Evolutionary conservation across 345 rosid species (phyloP).

Genomic region (Camelina sativa): DNA sequence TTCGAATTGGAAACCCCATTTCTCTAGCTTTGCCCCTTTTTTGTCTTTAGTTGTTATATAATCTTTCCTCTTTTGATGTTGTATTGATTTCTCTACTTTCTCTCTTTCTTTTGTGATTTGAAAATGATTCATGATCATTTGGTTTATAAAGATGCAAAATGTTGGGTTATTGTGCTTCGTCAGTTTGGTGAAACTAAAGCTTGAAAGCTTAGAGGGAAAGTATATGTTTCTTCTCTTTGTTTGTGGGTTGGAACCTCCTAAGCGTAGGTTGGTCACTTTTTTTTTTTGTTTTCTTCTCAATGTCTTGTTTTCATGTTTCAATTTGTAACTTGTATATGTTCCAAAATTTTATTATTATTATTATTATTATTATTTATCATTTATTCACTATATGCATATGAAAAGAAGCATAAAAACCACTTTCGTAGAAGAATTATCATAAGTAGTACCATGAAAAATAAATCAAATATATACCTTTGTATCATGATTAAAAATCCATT

Average conservation of each 20-base stretch:
- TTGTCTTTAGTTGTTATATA: neutral
- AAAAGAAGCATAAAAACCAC: neutral
- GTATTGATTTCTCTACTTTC: slow-evolving; percentile 18
- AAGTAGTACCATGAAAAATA: neutral
- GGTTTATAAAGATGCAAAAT: slow-evolving; percentile 42
- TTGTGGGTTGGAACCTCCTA: slow-evolving; percentile 37
- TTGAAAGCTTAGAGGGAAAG: slow-evolving; percentile 44
- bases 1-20: slow-evolving; percentile 31
- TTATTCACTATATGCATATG: neutral
- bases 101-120: slow-evolving; percentile 32
- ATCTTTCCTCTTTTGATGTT: slow-evolving; percentile 16
- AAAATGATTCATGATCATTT: slow-evolving; percentile 41
- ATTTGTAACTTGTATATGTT: neutral
- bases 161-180: slow-evolving; percentile 42
- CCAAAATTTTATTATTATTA: no score
- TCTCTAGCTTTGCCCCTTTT: neutral
- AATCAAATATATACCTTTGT: no score
- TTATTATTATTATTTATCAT: no score
- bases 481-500: neutral
- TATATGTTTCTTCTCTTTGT: slow-evolving; percentile 29
- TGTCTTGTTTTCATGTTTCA: neutral
- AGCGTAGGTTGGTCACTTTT: slow-evolving; percentile 31
- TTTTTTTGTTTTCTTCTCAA: slow-evolving; percentile 4
- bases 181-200: slow-evolving; percentile 37
- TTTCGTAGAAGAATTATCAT: neutral